A percentile compares a stretch with the other conserved stretches of the same genome.
These are phyloP conservation scores for Penicillium carneum DNA, from an alignment of 2,329 filamentous ascomycete species.

Conservation along the genomic window DNA sequence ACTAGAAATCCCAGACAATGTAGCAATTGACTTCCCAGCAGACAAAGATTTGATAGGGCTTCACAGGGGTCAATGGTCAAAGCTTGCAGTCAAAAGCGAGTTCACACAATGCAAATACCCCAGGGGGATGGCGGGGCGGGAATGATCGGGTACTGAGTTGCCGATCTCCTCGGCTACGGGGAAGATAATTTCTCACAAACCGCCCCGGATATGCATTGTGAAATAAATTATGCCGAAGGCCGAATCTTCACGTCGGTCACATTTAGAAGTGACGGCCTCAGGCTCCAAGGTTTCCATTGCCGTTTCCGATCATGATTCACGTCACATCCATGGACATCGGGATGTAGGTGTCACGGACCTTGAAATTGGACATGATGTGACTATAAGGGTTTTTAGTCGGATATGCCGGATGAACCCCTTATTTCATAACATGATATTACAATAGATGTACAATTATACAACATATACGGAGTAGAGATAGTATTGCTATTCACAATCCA, in stretches of 20 bases:
- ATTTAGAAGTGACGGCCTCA: constrained; percentile 6
- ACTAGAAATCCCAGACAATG: not conserved
- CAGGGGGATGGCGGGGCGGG: constrained; percentile 26
- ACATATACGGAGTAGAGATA: too few species aligned
- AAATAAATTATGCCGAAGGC: not conserved
- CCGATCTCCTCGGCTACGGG: constrained; percentile 32
- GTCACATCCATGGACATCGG: not conserved
- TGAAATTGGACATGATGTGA: not conserved
- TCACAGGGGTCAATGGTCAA: constrained; percentile 17
- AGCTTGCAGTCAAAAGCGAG: constrained; percentile 19
- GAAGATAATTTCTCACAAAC: not conserved
- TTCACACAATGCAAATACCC: constrained; percentile 17
- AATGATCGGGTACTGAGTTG: constrained; percentile 26
- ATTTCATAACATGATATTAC: too few species aligned
- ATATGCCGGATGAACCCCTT: not conserved
- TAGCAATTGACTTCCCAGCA: constrained; percentile 1
- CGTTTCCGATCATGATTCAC: constrained; percentile 4
- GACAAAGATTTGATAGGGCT: constrained; percentile 9
- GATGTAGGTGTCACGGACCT: constrained; percentile 7
- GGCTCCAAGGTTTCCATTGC: not conserved
- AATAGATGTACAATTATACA: too few species aligned
- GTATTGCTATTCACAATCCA: too few species aligned
- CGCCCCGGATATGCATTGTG: not conserved
- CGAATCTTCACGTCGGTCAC: not conserved
- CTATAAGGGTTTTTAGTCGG: not conserved